Percentiles rank a stretch among this genome's conserved stretches.
Evolutionary conservation across 306 rosid species (phyloP).

Genomic region (Vigna reflexopilosa): DNA sequence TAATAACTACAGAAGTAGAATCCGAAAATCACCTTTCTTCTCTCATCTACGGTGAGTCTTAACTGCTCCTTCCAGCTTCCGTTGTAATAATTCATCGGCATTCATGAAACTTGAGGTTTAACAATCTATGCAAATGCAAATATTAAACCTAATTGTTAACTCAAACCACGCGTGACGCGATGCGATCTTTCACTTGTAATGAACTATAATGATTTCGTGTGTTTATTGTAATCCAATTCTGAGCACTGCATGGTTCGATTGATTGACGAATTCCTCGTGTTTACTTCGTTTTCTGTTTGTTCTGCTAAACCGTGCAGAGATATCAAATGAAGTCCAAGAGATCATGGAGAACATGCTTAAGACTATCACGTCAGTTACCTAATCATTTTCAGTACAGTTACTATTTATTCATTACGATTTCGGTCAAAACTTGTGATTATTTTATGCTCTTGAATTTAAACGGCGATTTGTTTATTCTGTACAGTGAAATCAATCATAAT

Average conservation of each 20-base stretch:
- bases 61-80: constrained; percentile 1
- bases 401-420: constrained; percentile 7
- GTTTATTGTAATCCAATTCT: neutral
- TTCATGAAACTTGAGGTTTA: neutral
- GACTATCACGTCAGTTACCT: constrained; percentile 61
- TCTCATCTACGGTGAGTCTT: constrained; percentile 62
- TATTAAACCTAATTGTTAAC: neutral
- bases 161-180: constrained; percentile 2
- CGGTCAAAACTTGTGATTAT: neutral
- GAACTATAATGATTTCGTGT: neutral
- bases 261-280: neutral
- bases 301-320: constrained; percentile 53
- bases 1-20: constrained; percentile 55
- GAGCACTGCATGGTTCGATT: constrained; percentile 17
- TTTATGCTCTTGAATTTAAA: constrained; percentile 11
- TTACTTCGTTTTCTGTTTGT: constrained; percentile 25
- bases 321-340: constrained; percentile 67
- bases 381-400: constrained; percentile 9
- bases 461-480: neutral
- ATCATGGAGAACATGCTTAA: constrained; percentile 83
- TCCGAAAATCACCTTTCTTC: constrained; percentile 61
- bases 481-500: constrained; percentile 74
- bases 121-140: neutral
- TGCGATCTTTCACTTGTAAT: constrained; percentile 23
- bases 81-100: neutral